Percentiles rank a stretch among this genome's conserved stretches.
phyloP scores from a whole-genome alignment of 2,329 filamentous ascomycete genomes.

The Colletotrichum simmondsii region DNA sequence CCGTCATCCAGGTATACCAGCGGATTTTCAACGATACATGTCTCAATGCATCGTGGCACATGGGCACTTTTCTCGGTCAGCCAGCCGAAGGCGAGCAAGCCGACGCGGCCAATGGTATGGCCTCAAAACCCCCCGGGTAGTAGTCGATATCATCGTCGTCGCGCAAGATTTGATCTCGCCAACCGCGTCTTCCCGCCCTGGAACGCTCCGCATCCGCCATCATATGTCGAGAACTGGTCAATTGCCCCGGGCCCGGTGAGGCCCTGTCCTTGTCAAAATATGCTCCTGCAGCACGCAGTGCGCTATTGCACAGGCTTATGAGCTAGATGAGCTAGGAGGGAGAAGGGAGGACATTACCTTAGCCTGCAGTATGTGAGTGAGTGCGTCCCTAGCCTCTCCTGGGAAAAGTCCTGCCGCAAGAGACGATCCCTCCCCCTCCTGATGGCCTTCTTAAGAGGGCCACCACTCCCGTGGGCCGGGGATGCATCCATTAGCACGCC shows the following conservation, averaged over 20 bases:
- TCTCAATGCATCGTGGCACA: slow-evolving; percentile 4
- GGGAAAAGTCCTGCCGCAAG: neutral
- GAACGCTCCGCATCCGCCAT: slow-evolving; percentile 24
- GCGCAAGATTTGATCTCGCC: slow-evolving; percentile 33
- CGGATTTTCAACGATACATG: neutral
- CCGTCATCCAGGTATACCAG: neutral
- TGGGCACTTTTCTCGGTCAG: slow-evolving; percentile 10
- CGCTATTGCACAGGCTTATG: neutral
- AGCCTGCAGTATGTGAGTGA: neutral
- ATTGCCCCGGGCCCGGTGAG: neutral
- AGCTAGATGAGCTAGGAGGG: neutral
- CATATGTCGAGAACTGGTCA: slow-evolving; percentile 13
- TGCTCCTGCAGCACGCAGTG: slow-evolving; percentile 11
- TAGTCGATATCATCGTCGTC: slow-evolving; percentile 11
- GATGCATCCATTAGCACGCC: slow-evolving; percentile 23
- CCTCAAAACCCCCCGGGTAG: neutral
- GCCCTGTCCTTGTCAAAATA: slow-evolving; percentile 23
- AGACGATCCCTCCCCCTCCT: neutral
- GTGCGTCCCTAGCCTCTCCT: neutral
- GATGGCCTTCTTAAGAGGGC: neutral
- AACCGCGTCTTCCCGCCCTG: slow-evolving; percentile 31
- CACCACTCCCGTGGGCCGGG: neutral
- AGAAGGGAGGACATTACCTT: neutral
- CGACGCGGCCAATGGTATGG: slow-evolving; percentile 21
- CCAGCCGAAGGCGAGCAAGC: slow-evolving; percentile 18